Evolutionary conservation across 2,329 filamentous ascomycete genomes (phyloP).

Genomic region (Verticillium klebahnii): DNA sequence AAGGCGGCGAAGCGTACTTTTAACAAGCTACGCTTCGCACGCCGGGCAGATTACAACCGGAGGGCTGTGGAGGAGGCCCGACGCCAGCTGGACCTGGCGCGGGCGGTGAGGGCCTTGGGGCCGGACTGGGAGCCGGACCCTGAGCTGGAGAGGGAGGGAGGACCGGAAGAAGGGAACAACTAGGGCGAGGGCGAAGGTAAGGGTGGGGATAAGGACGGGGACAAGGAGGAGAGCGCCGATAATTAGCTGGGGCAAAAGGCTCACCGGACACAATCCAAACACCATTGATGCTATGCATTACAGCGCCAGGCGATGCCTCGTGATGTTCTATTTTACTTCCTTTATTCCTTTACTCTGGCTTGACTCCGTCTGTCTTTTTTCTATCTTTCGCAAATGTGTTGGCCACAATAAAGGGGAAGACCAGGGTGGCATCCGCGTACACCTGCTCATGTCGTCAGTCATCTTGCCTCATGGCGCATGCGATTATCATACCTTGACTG

Average conservation of each 20-base stretch:
- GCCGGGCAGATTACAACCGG: neutral
- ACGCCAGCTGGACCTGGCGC: neutral
- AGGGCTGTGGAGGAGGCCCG: neutral
- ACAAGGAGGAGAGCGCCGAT: too few species aligned
- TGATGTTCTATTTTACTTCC: neutral
- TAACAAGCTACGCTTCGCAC: neutral
- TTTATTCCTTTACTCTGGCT: neutral
- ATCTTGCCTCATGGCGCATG: neutral
- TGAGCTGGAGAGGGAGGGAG: neutral
- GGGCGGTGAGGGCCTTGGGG: neutral
- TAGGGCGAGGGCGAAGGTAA: too few species aligned
- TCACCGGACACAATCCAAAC: too few species aligned
- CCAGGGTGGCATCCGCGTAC: conserved; percentile 60
- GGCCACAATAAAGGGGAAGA: conserved; percentile 63
- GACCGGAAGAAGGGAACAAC: too few species aligned
- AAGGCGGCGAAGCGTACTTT: neutral
- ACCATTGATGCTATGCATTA: neutral
- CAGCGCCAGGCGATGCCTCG: neutral
- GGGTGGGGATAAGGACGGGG: too few species aligned
- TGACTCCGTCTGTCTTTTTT: neutral
- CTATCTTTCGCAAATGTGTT: conserved; percentile 60
- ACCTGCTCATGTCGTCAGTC: conserved; percentile 34
- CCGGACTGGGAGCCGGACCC: neutral
- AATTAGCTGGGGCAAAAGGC: too few species aligned
- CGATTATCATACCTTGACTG: conserved; percentile 68